Evolutionary conservation across 768 basidiomycete genomes (phyloP).

Genomic region (Pluteus cervinus): DNA sequence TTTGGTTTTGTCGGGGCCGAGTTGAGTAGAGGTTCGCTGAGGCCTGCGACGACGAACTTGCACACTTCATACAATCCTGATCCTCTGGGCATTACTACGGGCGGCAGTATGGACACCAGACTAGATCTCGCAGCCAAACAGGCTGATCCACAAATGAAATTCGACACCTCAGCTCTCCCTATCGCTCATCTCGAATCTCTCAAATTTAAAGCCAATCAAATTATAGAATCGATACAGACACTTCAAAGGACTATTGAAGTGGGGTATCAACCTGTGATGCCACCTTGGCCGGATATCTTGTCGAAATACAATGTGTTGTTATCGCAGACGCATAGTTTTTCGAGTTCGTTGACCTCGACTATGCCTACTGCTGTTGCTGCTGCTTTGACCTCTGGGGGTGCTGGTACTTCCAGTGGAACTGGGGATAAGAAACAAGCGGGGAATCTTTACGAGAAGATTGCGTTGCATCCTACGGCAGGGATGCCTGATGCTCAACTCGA

Average conservation of each 20-base stretch:
- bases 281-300: slow-evolving; percentile 81
- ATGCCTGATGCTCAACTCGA: slow-evolving; percentile 68
- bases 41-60: too few species aligned
- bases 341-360: slow-evolving; percentile 48
- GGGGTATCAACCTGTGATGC: slow-evolving; percentile 57
- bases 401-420: slow-evolving; percentile 9
- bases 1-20: too few species aligned
- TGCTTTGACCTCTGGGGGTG: slow-evolving; percentile 4
- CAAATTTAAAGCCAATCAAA: slow-evolving; percentile 70
- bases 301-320: slow-evolving; percentile 82
- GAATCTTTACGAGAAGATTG: slow-evolving; percentile 60
- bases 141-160: too few species aligned
- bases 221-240: slow-evolving; percentile 67
- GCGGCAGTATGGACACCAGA: too few species aligned
- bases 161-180: slow-evolving; percentile 42
- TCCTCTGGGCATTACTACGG: too few species aligned
- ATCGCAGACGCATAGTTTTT: slow-evolving; percentile 77
- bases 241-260: slow-evolving; percentile 61
- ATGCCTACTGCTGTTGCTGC: slow-evolving; percentile 16
- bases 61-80: too few species aligned
- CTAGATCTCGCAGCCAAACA: too few species aligned
- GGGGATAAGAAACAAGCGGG: slow-evolving; percentile 13
- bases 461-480: slow-evolving; percentile 53
- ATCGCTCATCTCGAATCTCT: slow-evolving; percentile 71
- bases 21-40: too few species aligned